Base-by-base conservation (phyloP, 768 basidiomycete species). In the Boletellus emodensis region DNA sequence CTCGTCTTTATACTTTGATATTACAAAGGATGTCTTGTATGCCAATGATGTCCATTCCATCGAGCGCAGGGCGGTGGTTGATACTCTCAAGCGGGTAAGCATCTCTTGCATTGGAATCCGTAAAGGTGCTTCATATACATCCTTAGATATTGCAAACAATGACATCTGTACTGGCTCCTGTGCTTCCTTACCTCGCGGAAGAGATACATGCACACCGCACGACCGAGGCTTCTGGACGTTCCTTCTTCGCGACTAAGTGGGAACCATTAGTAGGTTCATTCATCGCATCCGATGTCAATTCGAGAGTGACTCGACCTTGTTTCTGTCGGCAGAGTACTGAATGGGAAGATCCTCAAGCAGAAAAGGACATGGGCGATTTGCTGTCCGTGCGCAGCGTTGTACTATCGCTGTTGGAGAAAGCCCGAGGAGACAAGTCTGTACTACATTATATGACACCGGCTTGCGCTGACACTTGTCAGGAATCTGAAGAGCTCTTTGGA, bases 1-100 rank as follows among this genome's bases (percentile, higher is more conserved):
- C 18, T 97, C 95, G 0, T 85, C 92, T 0, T 71, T 95, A 30
- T 98, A 97, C 68, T 90, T 97, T 55, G 93, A 94, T 61, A 83
- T 90, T 43, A 89, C 83, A 32, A 96, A 96, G 66, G 95, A 98
- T 66, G 78, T 79, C 40, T 71, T 99, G 10, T 97, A 99, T 61
- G 89, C 90, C 32, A 77, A 89, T 58, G 62, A 71, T 9, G 48
- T 69, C 3, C 58, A 74, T 18, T 78, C 79, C 51, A 57, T 66
- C 3, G 75, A 81, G 37, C 82, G 95, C 13, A 74, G 80, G 43
- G 79, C 79, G 1, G 76, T 89, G 13, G 65, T 93, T 7, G 81
- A 85, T 5, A 86, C 89, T 2, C 72, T 96, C 12, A 76, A 83
- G 51, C 76, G 85, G 63, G 92, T 90, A 39, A 55, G 74, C 30